These are phyloP conservation scores for Pythium plurisporium DNA, from an alignment of 352 stramenopile species.

Conservation along the genomic window DNA sequence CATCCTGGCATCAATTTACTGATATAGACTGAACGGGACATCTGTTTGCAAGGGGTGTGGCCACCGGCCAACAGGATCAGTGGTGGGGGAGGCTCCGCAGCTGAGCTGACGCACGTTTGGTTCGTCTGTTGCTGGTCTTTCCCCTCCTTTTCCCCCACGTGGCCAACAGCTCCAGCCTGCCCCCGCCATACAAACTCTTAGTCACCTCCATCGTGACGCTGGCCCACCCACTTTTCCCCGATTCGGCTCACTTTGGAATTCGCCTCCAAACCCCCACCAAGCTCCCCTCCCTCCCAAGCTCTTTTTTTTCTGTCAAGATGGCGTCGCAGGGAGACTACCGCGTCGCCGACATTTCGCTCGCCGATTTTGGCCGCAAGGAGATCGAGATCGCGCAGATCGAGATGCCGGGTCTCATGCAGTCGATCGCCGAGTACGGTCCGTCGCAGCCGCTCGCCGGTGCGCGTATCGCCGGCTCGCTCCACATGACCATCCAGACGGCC, in stretches of 20 bases:
- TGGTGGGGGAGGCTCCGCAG: not conserved
- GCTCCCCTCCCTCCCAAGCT: not conserved
- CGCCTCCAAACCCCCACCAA: not conserved
- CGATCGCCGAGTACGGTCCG: slow-evolving; percentile 88
- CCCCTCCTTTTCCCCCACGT: not conserved
- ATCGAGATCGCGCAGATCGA: slow-evolving; percentile 98
- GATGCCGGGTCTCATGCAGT: slow-evolving; percentile 98
- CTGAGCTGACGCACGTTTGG: not conserved
- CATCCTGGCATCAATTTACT: not conserved
- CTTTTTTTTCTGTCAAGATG: slow-evolving; percentile 26
- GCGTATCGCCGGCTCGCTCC: slow-evolving; percentile 94
- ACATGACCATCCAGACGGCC: slow-evolving; percentile 99
- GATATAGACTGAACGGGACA: not conserved
- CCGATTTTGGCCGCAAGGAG: slow-evolving; percentile 98
- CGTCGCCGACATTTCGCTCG: slow-evolving; percentile 97
- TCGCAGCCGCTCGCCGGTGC: slow-evolving; percentile 88
- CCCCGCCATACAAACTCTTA: too few species aligned
- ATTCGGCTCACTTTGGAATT: slow-evolving; percentile 19
- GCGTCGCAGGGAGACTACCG: slow-evolving; percentile 70
- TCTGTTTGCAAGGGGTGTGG: slow-evolving; percentile 2
- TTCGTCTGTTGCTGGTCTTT: not conserved
- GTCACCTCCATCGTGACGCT: not conserved
- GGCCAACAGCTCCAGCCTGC: too few species aligned
- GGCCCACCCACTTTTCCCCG: not conserved
- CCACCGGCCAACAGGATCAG: not conserved